phyloP scores from a whole-genome alignment of 225 moss, liverwort and hornwort species.

The Ulota crispa region DNA sequence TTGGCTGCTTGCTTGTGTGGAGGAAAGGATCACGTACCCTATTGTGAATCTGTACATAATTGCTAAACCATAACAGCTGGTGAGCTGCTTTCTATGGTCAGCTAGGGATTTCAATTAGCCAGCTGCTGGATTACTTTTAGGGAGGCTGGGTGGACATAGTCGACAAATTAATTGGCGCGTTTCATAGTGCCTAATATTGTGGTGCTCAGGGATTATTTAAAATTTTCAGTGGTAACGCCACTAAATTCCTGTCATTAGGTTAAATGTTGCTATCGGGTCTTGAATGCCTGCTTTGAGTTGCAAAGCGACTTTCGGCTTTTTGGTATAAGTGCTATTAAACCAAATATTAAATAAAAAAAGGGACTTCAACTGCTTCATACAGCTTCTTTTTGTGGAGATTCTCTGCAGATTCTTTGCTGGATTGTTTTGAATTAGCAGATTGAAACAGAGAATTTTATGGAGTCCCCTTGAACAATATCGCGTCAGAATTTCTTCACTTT shows the following conservation, averaged over 20 bases:
- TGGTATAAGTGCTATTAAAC: no score
- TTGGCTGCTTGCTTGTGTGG: background rate
- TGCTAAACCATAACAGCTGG: slow-evolving; percentile 14
- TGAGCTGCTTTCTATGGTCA: background rate
- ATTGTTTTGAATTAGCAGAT: background rate
- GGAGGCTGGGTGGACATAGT: background rate
- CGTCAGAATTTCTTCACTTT: background rate
- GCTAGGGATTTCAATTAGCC: background rate
- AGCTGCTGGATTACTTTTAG: background rate
- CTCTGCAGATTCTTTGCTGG: background rate
- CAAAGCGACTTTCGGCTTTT: background rate
- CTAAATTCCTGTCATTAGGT: background rate
- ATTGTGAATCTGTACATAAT: slow-evolving; percentile 30
- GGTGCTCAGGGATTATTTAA: background rate
- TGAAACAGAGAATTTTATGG: background rate
- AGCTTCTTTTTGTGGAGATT: background rate
- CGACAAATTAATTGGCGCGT: background rate
- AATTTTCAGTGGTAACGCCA: background rate
- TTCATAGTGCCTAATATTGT: background rate
- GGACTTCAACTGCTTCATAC: background rate
- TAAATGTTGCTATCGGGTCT: background rate
- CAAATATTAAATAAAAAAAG: background rate
- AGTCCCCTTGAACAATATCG: background rate
- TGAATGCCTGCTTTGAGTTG: background rate
- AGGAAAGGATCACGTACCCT: background rate